Base-by-base conservation (phyloP, 192 early-diverging fungal genomes). In the Powellomyces hirtus region DNA sequence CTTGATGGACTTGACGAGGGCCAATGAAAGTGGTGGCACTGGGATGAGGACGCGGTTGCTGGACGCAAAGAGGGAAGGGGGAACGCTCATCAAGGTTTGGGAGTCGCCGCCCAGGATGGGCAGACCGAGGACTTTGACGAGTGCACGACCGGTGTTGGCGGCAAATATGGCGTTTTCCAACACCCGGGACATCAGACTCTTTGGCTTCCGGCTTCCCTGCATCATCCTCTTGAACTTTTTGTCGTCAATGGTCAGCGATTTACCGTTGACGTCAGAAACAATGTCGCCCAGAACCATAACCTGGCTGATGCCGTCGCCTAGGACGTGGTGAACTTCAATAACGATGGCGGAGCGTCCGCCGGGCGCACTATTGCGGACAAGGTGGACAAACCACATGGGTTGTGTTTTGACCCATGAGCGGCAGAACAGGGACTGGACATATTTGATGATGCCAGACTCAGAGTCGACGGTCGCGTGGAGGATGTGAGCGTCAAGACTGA, bases 291-390 rank as follows among this genome's bases (percentile, higher is more conserved):
- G 22, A 26, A 72, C 45, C 53, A 61, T 34, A 35, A 72, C 42
- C 27, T 64, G 61, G 35, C 52, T 58, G 18, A 72, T 29, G 13
- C 70, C 70, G 50, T 72, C 70, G 29, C 70, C 70, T 20, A 72
- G 4, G 1, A 58, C 52, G 49, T 72, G 70, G 44, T 72, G 70
- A 11, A 72, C 13, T 27, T 65, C 62, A 29, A 72, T 22, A 24
- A 72, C 30, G 14, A 72, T 11, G 37, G 40, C 50, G 2, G 52
- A 65, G 14, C 27, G 61, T 29, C 38, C 20, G 20, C 62, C 51
- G 37, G 14, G 0, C 1, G 18, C 38, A 37, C 13, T 27, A 37
- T 57, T 72, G 0, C 34, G 53, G 20, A 72, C 1, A 2, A 64
- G 26, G 52, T 72, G 70, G 42, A 64, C 26, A 22, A 38, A 42